Base-by-base conservation (phyloP, 2,329 filamentous ascomycete genomes). In the Pseudomassariella vexata region DNA sequence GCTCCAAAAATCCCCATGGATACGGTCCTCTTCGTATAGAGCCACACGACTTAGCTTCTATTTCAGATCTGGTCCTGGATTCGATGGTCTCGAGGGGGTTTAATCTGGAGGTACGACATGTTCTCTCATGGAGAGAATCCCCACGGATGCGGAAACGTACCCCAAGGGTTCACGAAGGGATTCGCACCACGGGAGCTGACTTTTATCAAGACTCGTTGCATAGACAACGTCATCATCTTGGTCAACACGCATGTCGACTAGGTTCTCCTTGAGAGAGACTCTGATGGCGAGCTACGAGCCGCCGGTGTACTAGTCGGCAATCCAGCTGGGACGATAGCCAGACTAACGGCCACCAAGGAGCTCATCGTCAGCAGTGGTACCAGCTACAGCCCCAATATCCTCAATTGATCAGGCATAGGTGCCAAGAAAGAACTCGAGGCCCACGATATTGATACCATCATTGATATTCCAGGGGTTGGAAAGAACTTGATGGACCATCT, bases 31-130 rank as follows among this genome's bases (percentile, higher is more conserved):
- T 79, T 2, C 63, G 75, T 31, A 70, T 62, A 6, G 72, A 73
- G 40, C 74, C 73, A 0, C 71, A 78, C 37, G 71, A 76, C 37
- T 54, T 76, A 1, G 71, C 71, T 3, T 73, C 73, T 2, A 79
- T 79, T 20, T 74, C 73, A 3, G 53, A 76, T 26, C 58, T 69
- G 19, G 49, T 78, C 8, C 55, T 68, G 18, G 62, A 76, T 28
- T 77, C 73, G 0, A 67, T 76, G 53, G 52, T 70, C 7, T 70
- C 67, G 2, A 55, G 68, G 37, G 74, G 73, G 4, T 49, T 79
- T 1, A 64, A 68, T 0, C 56, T 74, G n/a, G 62, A 73, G 24
- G n/a, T 60, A 63, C 12, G 75, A 80, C 39, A 76, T 79, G 70
- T 79, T 79, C 45, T 65, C 66, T 1, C 50, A 34, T 38, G 77